Conservation (phyloP, 148 eudicot genomes). For the Heliosperma pusillum region DNA sequence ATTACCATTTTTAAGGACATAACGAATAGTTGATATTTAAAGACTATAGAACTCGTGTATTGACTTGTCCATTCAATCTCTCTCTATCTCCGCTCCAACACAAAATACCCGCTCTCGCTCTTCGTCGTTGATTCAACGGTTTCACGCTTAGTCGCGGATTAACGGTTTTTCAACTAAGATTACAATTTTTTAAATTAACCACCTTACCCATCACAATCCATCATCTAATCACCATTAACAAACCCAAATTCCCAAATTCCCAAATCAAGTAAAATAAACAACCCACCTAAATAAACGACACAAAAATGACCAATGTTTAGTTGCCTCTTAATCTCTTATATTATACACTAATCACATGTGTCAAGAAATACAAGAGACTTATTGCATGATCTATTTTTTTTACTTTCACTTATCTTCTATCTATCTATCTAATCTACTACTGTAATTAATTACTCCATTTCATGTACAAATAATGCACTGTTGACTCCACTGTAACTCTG, state of each 20-base stretch:
- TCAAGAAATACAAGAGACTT: conserved; percentile 18
- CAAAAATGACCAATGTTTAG: conserved; percentile 8
- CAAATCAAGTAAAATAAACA: background rate
- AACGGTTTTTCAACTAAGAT: background rate
- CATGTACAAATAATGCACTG: background rate
- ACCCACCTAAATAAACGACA: background rate
- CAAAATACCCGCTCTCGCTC: no score
- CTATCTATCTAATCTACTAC: background rate
- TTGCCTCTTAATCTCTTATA: conserved; percentile 16
- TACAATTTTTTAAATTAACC: background rate
- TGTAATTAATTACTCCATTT: background rate
- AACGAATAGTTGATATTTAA: no score
- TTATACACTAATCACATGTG: conserved; percentile 25
- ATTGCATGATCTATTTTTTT: conserved; percentile 13
- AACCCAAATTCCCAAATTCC: background rate
- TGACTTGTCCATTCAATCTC: no score
- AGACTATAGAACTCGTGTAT: no score
- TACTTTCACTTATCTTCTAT: background rate
- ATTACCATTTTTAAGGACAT: no score
- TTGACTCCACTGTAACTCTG: background rate
- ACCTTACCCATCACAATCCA: background rate
- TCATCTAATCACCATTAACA: background rate
- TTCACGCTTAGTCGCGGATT: background rate
- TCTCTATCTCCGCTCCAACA: no score
- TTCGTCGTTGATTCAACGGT: no score